Evolutionary conservation across 2,329 filamentous ascomycete species (phyloP), one percentile per base, ranked within the genome.

Genomic region (Aspergillus viridinutans): DNA sequence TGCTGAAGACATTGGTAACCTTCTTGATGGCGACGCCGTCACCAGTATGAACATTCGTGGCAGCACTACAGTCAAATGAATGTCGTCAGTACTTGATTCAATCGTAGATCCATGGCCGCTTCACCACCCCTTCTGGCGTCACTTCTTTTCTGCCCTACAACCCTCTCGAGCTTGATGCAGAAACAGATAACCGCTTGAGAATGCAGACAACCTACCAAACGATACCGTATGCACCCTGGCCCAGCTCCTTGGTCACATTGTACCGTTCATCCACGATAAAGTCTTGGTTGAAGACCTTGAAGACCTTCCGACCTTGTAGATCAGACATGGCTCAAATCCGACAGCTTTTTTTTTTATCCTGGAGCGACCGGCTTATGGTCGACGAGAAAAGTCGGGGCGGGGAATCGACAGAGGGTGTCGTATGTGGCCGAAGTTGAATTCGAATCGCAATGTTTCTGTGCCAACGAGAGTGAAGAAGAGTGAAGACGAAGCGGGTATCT

Each of bases 281-380:
- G 81, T 99, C 94, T 74, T 99, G 94, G 83, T 97, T 97, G 81
- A 99, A 99, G 75, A 99, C 92, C 87, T 96, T 96, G 84, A 96
- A 97, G 77, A 93, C 85, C 84, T 96, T 97, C 78, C 92, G 88
- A 72, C 86, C 86, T 62, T 80, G 78, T 60, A 86, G 76, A 68
- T 86, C 83, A 64, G 80, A 76, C 84, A 87, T 87, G 69, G 56
- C 60, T 61, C 57, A 50, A 48, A 54, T 32, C 28, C 6, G 38
- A 48, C 23, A 45, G 38, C 43, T 20, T 55, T 38, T 12, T 38
- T 12, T 29, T n/a, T 32, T 23, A 4, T 14, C 6, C 14, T 17
- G 32, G 32, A 38, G 32, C 32, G 14, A 38, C 32, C 32, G 32
- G 14, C 32, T 40, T 58, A 50, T 49, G 51, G 59, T 61, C 56